phyloP scores from a whole-genome alignment of 2,329 filamentous ascomycete genomes.

The Aureobasidium sp. region DNA sequence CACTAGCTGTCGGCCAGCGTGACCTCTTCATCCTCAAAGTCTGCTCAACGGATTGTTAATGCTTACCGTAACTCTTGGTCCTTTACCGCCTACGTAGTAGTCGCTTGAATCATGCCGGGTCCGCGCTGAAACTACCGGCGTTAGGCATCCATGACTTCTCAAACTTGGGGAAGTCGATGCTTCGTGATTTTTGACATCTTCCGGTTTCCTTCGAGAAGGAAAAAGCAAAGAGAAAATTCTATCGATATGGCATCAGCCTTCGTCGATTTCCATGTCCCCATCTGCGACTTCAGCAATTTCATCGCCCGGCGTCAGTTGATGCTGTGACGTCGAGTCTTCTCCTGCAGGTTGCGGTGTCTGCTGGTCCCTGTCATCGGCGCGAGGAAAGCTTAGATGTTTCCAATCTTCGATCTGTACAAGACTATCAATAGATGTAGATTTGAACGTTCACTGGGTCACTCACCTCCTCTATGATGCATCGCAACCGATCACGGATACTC shows the following conservation, averaged over 20 bases:
- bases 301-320: constrained; percentile 8
- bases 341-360: constrained; percentile 11
- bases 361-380: constrained; percentile 22
- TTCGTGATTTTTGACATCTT: constrained; percentile 2
- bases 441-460: constrained; percentile 14
- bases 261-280: constrained; percentile 15
- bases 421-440: constrained; percentile 7
- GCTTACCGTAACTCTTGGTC: background rate
- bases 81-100: constrained; percentile 11
- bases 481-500: constrained; percentile 80
- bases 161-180: constrained; percentile 5
- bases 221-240: background rate
- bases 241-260: constrained; percentile 12
- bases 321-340: constrained; percentile 8
- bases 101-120: background rate
- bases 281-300: constrained; percentile 13
- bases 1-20: constrained; percentile 51
- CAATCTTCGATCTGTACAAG: constrained; percentile 29
- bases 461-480: constrained; percentile 88
- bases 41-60: background rate
- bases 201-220: background rate
- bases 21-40: constrained; percentile 59
- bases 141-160: constrained; percentile 7
- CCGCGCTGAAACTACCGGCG: constrained; percentile 12
- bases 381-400: constrained; percentile 31